Conservation (phyloP, 2,329 filamentous ascomycete species). For the Pseudocercospora vitis region DNA sequence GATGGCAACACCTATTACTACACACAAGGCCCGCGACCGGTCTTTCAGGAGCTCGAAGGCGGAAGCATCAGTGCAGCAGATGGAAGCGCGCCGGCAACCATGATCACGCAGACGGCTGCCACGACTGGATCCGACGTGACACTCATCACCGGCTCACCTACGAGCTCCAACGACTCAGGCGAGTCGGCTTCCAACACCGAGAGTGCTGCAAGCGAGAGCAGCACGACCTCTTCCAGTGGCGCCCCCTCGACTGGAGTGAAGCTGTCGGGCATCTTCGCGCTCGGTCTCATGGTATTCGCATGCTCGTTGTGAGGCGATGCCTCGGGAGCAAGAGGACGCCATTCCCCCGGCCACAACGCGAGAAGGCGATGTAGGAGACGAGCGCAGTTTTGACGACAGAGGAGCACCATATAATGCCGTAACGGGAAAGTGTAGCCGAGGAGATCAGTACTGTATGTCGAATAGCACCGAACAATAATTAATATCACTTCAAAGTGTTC, state of each 20-base stretch:
- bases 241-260: not conserved
- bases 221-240: not conserved
- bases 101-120: not conserved
- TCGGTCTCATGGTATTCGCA: not conserved
- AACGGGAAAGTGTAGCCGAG: no score
- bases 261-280: not conserved
- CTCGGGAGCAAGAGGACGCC: no score
- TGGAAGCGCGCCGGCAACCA: not conserved
- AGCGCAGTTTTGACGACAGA: no score
- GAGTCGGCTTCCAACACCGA: not conserved
- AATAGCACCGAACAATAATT: no score
- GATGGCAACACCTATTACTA: slow-evolving; percentile 10
- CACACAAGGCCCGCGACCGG: not conserved
- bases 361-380: no score
- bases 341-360: no score
- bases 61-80: not conserved
- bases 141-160: not conserved
- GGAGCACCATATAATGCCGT: no score
- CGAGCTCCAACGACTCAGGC: no score
- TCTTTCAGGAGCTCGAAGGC: slow-evolving; percentile 1
- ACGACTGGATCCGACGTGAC: not conserved
- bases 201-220: not conserved
- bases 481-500: not conserved
- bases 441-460: no score
- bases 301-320: not conserved